These are phyloP conservation scores for Thelonectria discophora DNA, from an alignment of 2,329 filamentous ascomycete genomes.

Conservation along the genomic window DNA sequence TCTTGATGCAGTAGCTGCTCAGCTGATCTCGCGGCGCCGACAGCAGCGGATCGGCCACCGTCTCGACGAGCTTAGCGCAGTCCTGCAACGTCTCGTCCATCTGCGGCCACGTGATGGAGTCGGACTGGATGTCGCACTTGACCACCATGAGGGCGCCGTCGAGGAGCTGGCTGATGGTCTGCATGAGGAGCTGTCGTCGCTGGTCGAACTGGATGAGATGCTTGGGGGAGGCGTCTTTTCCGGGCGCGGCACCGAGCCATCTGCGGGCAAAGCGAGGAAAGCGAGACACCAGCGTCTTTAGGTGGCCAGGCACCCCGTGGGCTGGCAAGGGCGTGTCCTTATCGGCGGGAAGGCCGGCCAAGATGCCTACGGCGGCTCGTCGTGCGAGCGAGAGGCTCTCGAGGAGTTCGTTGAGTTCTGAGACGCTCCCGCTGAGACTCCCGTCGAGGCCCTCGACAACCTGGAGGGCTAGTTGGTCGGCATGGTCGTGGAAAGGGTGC, in stretches of 20 bases:
- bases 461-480: slow-evolving; percentile 55
- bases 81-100: slow-evolving; percentile 67
- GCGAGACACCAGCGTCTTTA: slow-evolving; percentile 65
- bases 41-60: slow-evolving; percentile 54
- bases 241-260: slow-evolving; percentile 68
- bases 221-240: slow-evolving; percentile 61
- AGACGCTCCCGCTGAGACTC: slow-evolving; percentile 65
- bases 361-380: slow-evolving; percentile 61
- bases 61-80: slow-evolving; percentile 62
- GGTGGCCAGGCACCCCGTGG: slow-evolving; percentile 46
- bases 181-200: slow-evolving; percentile 61
- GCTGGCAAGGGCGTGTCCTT: slow-evolving; percentile 21
- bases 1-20: slow-evolving; percentile 66
- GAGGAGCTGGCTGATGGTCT: slow-evolving; percentile 64
- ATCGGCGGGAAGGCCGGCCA: slow-evolving; percentile 47
- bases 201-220: slow-evolving; percentile 70
- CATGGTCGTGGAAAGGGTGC: slow-evolving; percentile 46
- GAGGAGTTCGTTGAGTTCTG: slow-evolving; percentile 69
- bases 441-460: slow-evolving; percentile 66
- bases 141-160: slow-evolving; percentile 67
- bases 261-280: slow-evolving; percentile 68
- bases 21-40: slow-evolving; percentile 46
- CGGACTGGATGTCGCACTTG: slow-evolving; percentile 61
- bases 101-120: slow-evolving; percentile 60
- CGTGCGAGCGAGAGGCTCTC: slow-evolving; percentile 64